Evolutionary conservation across 805 yeast species (phyloP), one percentile per base, ranked within the genome.

Genomic region (Debaryomyces hansenii): DNA sequence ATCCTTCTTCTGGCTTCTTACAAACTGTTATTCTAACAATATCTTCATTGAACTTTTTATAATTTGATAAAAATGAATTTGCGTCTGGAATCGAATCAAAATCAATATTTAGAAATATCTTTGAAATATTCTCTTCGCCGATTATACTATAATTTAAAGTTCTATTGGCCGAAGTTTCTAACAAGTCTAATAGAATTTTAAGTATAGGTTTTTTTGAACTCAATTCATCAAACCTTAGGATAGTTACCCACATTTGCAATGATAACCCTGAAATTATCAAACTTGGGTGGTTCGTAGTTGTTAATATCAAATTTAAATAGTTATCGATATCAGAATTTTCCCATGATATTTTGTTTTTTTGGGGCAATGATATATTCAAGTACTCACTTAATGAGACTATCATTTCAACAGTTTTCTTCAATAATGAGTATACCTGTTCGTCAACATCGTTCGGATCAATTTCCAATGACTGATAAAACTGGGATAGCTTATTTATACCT

Each of bases 401-500:
- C 89, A 92, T 87, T 61, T 94, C 99, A 4, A 91, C 96, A 12
- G 92, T 78, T 67, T 92, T 92, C 63, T 94, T 94, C 50, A 88
- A 69, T 47, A 92, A 77, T 1, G 95, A 84, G 62, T 94, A 94
- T 31, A 80, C 75, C 46, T 79, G 80, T 56, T 90, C 97, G 57
- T 87, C 91, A 18, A 90, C 75, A 57, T 84, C 88, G 48, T 84
- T 83, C 0, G 88, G 81, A 49, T 81, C 80, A 3, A 84, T 62
- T 51, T 82, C 80, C 42, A 87, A 75, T 32, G 79, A 74, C 21
- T 68, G 65, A 62, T 84, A 91, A 27, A 89, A 87, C 39, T 74
- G 77, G 29, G 79, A 67, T 41, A 94, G 74, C 58, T 89, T 78
- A 39, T 73, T 68, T 51, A 94, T 80, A n/a, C 96, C 96, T 45